phyloP scores from a whole-genome alignment of 75 land plant species.

The Picea glauca region DNA sequence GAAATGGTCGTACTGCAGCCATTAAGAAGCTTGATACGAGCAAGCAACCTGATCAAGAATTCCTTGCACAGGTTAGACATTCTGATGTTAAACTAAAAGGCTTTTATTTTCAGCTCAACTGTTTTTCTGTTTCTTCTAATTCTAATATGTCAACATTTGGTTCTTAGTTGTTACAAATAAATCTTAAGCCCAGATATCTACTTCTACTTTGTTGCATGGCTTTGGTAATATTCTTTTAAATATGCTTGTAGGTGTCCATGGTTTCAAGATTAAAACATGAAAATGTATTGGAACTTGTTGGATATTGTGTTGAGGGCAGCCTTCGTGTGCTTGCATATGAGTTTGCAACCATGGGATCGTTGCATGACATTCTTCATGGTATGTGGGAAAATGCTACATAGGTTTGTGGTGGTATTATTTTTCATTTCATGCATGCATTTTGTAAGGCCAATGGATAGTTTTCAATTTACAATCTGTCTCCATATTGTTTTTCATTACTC shows the following conservation, averaged over 20 bases:
- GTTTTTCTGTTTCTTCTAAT: not conserved
- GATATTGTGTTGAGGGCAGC: conserved; percentile 56
- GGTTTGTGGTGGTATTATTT: no score
- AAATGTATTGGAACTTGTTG: conserved; percentile 58
- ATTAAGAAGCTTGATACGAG: conserved; percentile 83
- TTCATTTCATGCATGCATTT: not conserved
- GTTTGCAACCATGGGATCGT: conserved; percentile 64
- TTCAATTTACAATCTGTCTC: not conserved
- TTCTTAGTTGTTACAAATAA: not conserved
- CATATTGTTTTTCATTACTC: not conserved
- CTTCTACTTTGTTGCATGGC: not conserved
- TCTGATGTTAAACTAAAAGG: not conserved
- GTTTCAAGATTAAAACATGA: conserved; percentile 62
- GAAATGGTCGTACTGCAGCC: conserved; percentile 65
- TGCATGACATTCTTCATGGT: conserved; percentile 68
- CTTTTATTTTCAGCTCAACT: not conserved
- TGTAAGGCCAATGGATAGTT: not conserved
- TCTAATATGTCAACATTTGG: not conserved
- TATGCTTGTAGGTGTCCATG: conserved; percentile 53
- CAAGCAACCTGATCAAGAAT: conserved; percentile 76
- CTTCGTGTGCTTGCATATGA: conserved; percentile 60
- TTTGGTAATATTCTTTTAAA: not conserved
- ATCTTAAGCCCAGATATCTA: not conserved
- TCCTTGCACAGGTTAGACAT: conserved; percentile 67
- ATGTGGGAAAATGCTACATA: not conserved